Conservation (phyloP, 371 early-diverging fungal genomes). For the Apophysomyces trapeziformis region DNA sequence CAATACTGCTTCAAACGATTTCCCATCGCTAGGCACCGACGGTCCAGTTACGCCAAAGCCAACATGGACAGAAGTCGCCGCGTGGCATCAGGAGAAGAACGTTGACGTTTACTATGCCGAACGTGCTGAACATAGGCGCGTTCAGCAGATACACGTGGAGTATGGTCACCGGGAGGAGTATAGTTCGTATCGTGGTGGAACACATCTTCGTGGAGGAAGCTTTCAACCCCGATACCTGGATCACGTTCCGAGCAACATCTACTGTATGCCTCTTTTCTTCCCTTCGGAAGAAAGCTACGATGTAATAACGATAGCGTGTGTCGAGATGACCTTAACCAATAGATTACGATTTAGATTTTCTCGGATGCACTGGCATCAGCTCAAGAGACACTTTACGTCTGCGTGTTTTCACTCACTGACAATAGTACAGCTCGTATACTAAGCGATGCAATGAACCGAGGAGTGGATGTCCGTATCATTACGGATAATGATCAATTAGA, state of each 20-base stretch:
- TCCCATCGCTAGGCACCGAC: not conserved
- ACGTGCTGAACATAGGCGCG: slow-evolving; percentile 20
- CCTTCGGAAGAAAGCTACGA: slow-evolving; percentile 52
- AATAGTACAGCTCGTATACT: slow-evolving; percentile 58
- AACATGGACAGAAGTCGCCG: slow-evolving; percentile 11
- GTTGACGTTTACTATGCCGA: slow-evolving; percentile 14
- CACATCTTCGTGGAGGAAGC: not conserved
- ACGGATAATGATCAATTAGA: slow-evolving; percentile 68
- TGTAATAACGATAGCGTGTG: slow-evolving; percentile 15
- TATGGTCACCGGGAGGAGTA: slow-evolving; percentile 12
- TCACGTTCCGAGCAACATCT: slow-evolving; percentile 29
- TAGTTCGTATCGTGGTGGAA: slow-evolving; percentile 7
- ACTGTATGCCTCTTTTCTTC: slow-evolving; percentile 61
- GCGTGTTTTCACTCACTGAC: slow-evolving; percentile 64
- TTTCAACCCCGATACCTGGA: slow-evolving; percentile 22
- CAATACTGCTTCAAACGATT: slow-evolving; percentile 11
- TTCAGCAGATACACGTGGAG: slow-evolving; percentile 13
- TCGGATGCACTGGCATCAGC: slow-evolving; percentile 53
- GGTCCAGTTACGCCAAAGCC: slow-evolving; percentile 7
- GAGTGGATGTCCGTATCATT: slow-evolving; percentile 60
- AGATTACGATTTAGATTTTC: slow-evolving; percentile 47
- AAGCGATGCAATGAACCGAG: slow-evolving; percentile 54
- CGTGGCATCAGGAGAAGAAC: slow-evolving; percentile 19
- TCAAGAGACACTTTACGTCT: slow-evolving; percentile 53
- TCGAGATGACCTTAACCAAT: not conserved